Percentiles rank a stretch among this genome's conserved stretches.
phyloP scores from a whole-genome alignment of 768 basidiomycete species.

The Phylloporus scabripes region DNA sequence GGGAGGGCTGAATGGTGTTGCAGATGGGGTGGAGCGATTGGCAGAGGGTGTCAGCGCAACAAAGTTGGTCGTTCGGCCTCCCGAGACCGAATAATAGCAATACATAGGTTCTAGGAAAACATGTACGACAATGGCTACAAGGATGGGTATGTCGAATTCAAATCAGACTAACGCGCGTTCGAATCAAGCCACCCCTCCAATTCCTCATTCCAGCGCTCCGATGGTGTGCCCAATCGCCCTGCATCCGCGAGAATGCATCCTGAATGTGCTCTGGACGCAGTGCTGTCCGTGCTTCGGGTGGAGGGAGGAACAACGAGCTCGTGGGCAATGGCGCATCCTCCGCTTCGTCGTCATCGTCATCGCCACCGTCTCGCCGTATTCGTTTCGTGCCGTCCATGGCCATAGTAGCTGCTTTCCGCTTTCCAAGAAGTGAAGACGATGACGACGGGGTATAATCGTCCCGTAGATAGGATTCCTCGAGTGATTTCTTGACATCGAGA shows the following conservation, averaged over 20 bases:
- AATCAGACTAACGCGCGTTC: slow-evolving; percentile 77
- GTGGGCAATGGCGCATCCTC: slow-evolving; percentile 65
- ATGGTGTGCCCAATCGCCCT: slow-evolving; percentile 74
- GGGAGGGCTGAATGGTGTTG: slow-evolving; percentile 33
- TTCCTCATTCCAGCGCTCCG: slow-evolving; percentile 85
- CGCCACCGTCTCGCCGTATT: slow-evolving; percentile 43
- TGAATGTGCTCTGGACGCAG: slow-evolving; percentile 82
- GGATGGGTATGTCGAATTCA: slow-evolving; percentile 23
- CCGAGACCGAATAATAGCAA: slow-evolving; percentile 6
- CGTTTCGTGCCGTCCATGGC: slow-evolving; percentile 43
- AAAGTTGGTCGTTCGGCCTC: slow-evolving; percentile 33
- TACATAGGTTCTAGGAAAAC: background rate
- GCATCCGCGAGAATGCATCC: slow-evolving; percentile 88
- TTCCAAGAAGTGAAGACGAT: slow-evolving; percentile 58
- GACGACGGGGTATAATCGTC: slow-evolving; percentile 49
- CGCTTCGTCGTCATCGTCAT: slow-evolving; percentile 49
- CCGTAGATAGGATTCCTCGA: slow-evolving; percentile 64
- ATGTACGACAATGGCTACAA: background rate
- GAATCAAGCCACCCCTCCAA: slow-evolving; percentile 79
- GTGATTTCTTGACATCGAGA: slow-evolving; percentile 71
- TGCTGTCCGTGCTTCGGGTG: slow-evolving; percentile 74
- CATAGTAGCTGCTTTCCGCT: slow-evolving; percentile 55
- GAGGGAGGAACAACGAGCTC: slow-evolving; percentile 73
- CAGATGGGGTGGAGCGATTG: slow-evolving; percentile 28
- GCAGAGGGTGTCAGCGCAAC: slow-evolving; percentile 32